phyloP scores from a whole-genome alignment of 1,284 basidiomycete species.

The Gomphus bonarii region DNA sequence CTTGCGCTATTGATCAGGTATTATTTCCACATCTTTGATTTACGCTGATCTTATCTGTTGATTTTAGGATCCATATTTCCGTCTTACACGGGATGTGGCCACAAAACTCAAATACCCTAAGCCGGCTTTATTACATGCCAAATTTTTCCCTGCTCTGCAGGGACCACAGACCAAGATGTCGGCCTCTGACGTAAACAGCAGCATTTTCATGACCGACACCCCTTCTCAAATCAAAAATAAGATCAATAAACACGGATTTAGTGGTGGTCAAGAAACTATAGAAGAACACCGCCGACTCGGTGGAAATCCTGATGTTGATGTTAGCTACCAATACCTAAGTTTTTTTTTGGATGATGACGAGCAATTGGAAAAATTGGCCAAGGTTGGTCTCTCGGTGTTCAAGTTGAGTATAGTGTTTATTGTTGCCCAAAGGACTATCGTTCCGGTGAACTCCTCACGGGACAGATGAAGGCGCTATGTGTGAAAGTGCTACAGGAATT shows the following conservation, averaged over 20 bases:
- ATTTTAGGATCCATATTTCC: constrained; percentile 77
- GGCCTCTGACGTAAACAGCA: constrained; percentile 82
- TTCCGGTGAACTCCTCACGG: constrained; percentile 79
- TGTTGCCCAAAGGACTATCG: constrained; percentile 68
- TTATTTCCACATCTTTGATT: neutral
- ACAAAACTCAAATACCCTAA: constrained; percentile 93
- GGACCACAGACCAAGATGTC: constrained; percentile 99
- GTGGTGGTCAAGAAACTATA: constrained; percentile 83
- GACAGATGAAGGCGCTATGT: constrained; percentile 87
- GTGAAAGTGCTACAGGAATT: constrained; percentile 81
- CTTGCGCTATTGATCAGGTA: constrained; percentile 93
- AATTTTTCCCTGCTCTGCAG: constrained; percentile 98
- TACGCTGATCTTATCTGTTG: neutral
- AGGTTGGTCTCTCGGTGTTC: constrained; percentile 35
- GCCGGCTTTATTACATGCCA: constrained; percentile 86
- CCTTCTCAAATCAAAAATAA: constrained; percentile 96
- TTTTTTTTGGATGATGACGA: constrained; percentile 97
- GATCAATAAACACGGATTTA: constrained; percentile 89
- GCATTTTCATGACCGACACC: constrained; percentile 95
- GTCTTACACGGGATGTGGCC: constrained; percentile 92
- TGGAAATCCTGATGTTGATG: constrained; percentile 93
- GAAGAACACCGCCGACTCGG: constrained; percentile 88
- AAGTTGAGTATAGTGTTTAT: constrained; percentile 2
- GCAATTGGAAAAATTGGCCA: constrained; percentile 68
- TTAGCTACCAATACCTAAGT: constrained; percentile 91